phyloP scores from a whole-genome alignment of 2,329 filamentous ascomycete species.

The Trichoderma breve region DNA sequence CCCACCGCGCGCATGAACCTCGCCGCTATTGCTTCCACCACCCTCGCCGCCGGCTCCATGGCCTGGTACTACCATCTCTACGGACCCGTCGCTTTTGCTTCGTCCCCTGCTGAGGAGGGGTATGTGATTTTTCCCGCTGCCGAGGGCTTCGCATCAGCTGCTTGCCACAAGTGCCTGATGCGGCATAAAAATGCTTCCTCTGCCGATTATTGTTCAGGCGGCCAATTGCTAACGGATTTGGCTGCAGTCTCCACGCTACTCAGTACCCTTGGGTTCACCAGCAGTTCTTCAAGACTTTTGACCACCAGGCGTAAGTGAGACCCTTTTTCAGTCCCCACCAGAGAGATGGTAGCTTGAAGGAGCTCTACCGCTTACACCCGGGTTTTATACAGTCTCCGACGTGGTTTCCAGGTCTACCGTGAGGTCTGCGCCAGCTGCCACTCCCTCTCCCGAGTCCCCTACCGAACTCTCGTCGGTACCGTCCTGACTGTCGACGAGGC shows the following conservation, averaged over 20 bases:
- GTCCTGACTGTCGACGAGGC: slow-evolving; percentile 96
- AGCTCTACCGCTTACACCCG: background rate
- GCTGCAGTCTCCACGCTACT: slow-evolving; percentile 78
- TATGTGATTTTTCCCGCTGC: slow-evolving; percentile 54
- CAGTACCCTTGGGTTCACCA: slow-evolving; percentile 94
- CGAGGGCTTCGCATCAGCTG: background rate
- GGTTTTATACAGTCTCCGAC: slow-evolving; percentile 68
- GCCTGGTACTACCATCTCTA: slow-evolving; percentile 98
- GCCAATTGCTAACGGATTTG: slow-evolving; percentile 30
- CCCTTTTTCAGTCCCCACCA: background rate
- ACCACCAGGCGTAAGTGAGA: slow-evolving; percentile 82
- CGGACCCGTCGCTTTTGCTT: slow-evolving; percentile 80
- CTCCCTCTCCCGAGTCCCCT: slow-evolving; percentile 90
- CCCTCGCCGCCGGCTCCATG: slow-evolving; percentile 81
- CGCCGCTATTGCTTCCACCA: slow-evolving; percentile 81
- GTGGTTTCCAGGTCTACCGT: slow-evolving; percentile 98
- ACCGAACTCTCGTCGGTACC: slow-evolving; percentile 84
- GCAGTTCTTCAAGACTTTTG: slow-evolving; percentile 92
- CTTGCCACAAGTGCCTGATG: slow-evolving; percentile 24
- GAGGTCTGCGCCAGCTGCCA: slow-evolving; percentile 98
- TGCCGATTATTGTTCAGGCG: slow-evolving; percentile 21
- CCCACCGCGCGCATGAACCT: slow-evolving; percentile 81
- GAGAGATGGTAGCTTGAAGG: background rate
- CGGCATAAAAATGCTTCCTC: slow-evolving; percentile 35
- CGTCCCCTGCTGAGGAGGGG: slow-evolving; percentile 96